Evolutionary conservation across 352 stramenopile species (phyloP), one percentile per base, ranked within the genome.

Genomic region (Globisporangium canariense): DNA sequence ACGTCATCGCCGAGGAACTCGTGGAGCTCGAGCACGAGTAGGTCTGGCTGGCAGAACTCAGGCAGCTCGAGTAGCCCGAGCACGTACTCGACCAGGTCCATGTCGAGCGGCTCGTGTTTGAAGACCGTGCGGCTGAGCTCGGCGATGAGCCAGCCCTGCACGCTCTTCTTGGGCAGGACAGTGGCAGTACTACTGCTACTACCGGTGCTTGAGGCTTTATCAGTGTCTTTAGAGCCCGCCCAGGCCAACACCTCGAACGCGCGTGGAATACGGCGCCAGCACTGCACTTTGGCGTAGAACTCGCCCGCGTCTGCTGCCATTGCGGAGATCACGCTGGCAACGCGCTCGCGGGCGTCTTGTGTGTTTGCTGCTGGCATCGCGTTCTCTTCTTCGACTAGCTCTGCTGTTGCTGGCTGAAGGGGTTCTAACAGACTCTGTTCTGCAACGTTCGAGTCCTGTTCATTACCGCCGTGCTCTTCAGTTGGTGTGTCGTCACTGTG

Each of bases 1-100:
- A 74, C 71, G 30, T 69, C 67, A 11, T 32, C 60, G 3, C 72
- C 78, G 16, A 94, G 73, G 50, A 94, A 93, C 69, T 94, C 86
- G 10, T 79, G 63, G 13, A 94, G 66, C 65, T 94, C 86, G 11
- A 79, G 59, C 5, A 75, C 70, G 16, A 94, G 67, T 9, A 87
- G 43, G 58, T 92, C 83, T 2, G 86, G 82, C 49, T 89, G 76
- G 34, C 78, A 85, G 51, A 88, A 91, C 40, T 90, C 83, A 9
- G 83, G 79, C 46, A 92, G 82, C 20, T 88, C 74, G 20, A 94
- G 46, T 28, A 94, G 61, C 4, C 82, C 83, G 7, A 75, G 41
- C 4, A 92, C 60, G 71, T 85, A 94, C 9, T 89, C 77, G 8
- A 88, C 74, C 6, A 94, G 65, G 30, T 92, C 86, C 9, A 71